Percentiles rank a stretch among this genome's conserved stretches.
These are phyloP conservation scores for Teratosphaeria destructans DNA, from an alignment of 2,329 filamentous ascomycete genomes.

Conservation along the genomic window DNA sequence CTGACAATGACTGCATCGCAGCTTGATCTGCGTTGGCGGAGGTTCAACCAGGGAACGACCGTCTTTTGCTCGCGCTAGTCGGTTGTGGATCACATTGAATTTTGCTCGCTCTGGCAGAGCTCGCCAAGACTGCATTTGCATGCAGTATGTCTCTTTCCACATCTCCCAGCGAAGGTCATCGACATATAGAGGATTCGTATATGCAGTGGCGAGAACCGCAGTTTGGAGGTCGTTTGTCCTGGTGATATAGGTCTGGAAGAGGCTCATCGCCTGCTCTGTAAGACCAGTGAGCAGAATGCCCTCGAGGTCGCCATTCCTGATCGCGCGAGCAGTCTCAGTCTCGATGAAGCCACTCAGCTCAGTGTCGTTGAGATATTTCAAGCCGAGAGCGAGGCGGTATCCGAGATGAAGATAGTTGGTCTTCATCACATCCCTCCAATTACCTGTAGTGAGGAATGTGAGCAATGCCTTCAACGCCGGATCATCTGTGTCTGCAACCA, in stretches of 20 bases:
- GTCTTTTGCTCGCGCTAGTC: slow-evolving; percentile 52
- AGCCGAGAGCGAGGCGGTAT: slow-evolving; percentile 63
- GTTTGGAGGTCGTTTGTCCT: slow-evolving; percentile 72
- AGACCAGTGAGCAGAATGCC: slow-evolving; percentile 71
- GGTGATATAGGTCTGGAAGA: slow-evolving; percentile 65
- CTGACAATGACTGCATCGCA: slow-evolving; percentile 68
- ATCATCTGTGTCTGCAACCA: slow-evolving; percentile 57
- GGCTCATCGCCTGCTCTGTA: slow-evolving; percentile 59
- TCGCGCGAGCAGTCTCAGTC: slow-evolving; percentile 48
- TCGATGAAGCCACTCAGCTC: slow-evolving; percentile 35
- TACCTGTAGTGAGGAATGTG: slow-evolving; percentile 62
- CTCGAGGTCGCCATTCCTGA: slow-evolving; percentile 60
- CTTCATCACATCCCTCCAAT: slow-evolving; percentile 65
- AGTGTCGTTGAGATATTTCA: slow-evolving; percentile 56
- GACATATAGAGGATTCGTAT: slow-evolving; percentile 65
- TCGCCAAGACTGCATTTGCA: slow-evolving; percentile 59
- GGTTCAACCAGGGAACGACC: slow-evolving; percentile 54
- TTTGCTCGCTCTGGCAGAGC: slow-evolving; percentile 64
- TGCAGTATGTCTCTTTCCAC: slow-evolving; percentile 67
- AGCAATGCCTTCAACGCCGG: slow-evolving; percentile 73
- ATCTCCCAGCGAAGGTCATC: slow-evolving; percentile 64
- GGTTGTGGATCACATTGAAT: slow-evolving; percentile 68
- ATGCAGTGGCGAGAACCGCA: slow-evolving; percentile 62
- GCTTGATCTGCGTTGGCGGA: slow-evolving; percentile 57
- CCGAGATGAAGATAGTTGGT: slow-evolving; percentile 63